These are phyloP conservation scores for Cymbidium sinense DNA, from an alignment of 106 monocot species.

Conservation along the genomic window DNA sequence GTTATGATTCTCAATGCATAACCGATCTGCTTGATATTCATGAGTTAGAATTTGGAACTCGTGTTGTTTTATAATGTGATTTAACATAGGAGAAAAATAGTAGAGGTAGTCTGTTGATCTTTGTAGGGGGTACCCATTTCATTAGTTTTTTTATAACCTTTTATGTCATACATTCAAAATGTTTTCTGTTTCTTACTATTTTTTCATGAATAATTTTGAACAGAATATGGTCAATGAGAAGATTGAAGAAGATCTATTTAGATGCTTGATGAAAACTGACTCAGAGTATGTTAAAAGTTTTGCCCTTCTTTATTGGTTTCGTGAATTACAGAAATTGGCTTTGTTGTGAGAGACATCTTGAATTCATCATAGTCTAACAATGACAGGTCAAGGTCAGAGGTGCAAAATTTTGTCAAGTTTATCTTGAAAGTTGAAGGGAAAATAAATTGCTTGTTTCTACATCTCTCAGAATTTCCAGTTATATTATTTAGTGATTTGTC, in stretches of 20 bases:
- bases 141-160: not conserved
- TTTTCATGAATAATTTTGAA: constrained; percentile 9
- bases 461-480: not conserved
- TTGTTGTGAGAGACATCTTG: not conserved
- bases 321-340: not conserved
- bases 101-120: not conserved
- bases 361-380: not conserved
- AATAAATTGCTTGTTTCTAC: not conserved
- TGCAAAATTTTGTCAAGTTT: not conserved
- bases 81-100: not conserved
- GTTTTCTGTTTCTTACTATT: not conserved
- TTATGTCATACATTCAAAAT: not conserved
- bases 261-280: constrained; percentile 98
- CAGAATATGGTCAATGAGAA: constrained; percentile 72
- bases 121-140: not conserved
- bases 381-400: not conserved
- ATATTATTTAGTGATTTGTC: not conserved
- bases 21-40: not conserved
- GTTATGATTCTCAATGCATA: no score
- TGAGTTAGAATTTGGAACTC: not conserved
- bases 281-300: constrained; percentile 55
- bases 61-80: not conserved
- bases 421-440: not conserved
- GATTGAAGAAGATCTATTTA: constrained; percentile 93
- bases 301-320: not conserved